phyloP scores from a whole-genome alignment of 176 grass and related monocot genomes.

The Thalia dealbata region DNA sequence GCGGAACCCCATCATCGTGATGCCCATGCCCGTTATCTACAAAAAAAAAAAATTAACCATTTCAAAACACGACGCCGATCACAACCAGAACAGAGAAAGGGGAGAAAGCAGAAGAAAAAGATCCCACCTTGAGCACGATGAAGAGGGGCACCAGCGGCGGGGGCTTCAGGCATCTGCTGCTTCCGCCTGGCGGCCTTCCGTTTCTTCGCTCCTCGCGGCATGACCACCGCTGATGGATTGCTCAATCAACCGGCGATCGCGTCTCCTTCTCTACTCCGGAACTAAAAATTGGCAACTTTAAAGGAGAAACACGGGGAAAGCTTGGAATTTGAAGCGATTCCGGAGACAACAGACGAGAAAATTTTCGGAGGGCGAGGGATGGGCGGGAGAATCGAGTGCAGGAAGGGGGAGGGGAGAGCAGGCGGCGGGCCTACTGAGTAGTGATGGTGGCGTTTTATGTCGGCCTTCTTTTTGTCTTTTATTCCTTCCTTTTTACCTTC shows the following conservation, averaged over 20 bases:
- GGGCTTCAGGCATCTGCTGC: conserved; percentile 3
- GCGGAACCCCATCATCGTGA: background rate
- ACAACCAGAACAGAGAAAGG: background rate
- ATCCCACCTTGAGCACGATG: background rate
- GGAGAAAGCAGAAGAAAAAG: background rate
- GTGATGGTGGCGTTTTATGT: background rate
- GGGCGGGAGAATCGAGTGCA: background rate
- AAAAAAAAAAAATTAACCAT: too few species aligned
- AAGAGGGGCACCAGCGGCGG: background rate
- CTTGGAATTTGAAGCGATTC: too few species aligned
- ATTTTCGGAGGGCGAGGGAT: background rate
- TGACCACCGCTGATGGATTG: background rate
- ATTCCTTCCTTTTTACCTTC: background rate
- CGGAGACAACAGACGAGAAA: background rate
- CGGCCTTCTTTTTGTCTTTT: background rate
- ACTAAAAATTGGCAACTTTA: background rate
- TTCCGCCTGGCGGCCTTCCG: conserved; percentile 8
- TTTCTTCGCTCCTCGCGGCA: conserved; percentile 10
- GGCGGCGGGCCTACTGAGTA: background rate
- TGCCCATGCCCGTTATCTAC: background rate
- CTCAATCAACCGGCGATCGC: too few species aligned
- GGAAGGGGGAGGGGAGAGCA: background rate
- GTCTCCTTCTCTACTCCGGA: too few species aligned
- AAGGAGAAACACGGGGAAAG: background rate
- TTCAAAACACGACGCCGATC: too few species aligned